Conservation (phyloP, 176 grass and related monocot genomes). For the Secale cereale region DNA sequence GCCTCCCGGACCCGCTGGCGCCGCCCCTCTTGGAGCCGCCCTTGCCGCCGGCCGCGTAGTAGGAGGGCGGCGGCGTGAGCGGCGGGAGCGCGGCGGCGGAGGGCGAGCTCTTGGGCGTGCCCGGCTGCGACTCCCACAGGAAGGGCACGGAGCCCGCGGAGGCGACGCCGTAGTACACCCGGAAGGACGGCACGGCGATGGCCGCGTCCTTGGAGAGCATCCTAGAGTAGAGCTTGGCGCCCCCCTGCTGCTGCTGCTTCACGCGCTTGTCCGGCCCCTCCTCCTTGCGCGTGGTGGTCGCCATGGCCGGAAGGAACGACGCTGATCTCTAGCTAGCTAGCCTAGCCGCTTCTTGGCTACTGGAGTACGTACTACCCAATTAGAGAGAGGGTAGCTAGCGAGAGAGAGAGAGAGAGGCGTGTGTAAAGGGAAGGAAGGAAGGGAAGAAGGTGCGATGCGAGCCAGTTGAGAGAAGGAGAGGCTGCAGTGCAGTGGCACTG, state of each 20-base stretch:
- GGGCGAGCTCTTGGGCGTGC: slow-evolving; percentile 46
- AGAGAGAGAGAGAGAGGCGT: background rate
- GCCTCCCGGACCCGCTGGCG: background rate
- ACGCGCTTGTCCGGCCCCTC: background rate
- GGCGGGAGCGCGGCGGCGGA: slow-evolving; percentile 31
- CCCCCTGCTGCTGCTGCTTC: slow-evolving; percentile 22
- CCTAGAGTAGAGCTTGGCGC: slow-evolving; percentile 39
- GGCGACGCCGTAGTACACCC: slow-evolving; percentile 51
- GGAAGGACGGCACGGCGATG: slow-evolving; percentile 44
- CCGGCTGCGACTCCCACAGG: slow-evolving; percentile 54
- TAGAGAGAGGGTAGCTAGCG: background rate
- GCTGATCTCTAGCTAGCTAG: background rate
- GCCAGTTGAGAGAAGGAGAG: slow-evolving; percentile 15
- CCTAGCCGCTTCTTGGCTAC: too few species aligned
- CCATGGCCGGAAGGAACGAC: slow-evolving; percentile 27
- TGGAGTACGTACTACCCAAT: background rate
- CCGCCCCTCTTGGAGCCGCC: background rate
- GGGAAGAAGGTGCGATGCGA: slow-evolving; percentile 23
- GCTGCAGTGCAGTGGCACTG: slow-evolving; percentile 5
- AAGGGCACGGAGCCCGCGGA: slow-evolving; percentile 51
- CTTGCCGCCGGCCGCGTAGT: slow-evolving; percentile 11
- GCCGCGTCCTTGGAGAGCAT: slow-evolving; percentile 53
- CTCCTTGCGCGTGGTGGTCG: slow-evolving; percentile 1
- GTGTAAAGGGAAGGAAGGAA: background rate
- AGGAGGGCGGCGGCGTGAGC: slow-evolving; percentile 57